phyloP scores from a whole-genome alignment of 1,284 basidiomycete genomes.

The Peniophora sp. region DNA sequence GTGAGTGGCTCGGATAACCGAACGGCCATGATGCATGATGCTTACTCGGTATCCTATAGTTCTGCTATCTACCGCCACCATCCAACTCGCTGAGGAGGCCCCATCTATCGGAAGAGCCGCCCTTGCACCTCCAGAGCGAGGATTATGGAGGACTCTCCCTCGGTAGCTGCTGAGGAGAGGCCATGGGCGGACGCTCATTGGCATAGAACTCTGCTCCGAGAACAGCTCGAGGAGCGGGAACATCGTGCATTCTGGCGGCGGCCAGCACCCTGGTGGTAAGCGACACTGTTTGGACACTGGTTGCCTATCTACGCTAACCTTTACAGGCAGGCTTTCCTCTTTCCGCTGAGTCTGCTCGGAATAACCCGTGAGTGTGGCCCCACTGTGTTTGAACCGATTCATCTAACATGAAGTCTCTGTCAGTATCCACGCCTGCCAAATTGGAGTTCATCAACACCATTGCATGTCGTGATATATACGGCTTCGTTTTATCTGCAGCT shows the following conservation, averaged over 20 bases:
- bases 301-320: background rate
- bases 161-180: too few relatives aligned
- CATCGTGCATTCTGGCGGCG: background rate
- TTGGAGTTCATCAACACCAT: background rate
- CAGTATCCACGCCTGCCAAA: background rate
- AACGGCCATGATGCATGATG: too few relatives aligned
- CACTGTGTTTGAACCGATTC: too few relatives aligned
- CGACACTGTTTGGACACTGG: background rate
- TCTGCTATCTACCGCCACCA: too few relatives aligned
- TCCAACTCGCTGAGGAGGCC: too few relatives aligned
- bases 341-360: background rate
- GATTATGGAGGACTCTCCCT: too few relatives aligned
- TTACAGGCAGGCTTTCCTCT: background rate
- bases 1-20: too few relatives aligned
- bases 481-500: background rate
- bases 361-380: background rate
- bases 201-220: background rate
- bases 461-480: background rate
- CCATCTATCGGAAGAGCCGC: too few relatives aligned
- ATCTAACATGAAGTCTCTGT: too few relatives aligned
- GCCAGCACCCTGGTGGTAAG: background rate
- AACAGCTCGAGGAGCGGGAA: background rate
- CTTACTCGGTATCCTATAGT: too few relatives aligned
- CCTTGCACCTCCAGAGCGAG: too few relatives aligned
- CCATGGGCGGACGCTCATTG: too few relatives aligned